These are phyloP conservation scores for Teratosphaeria viscida DNA, from an alignment of 2,329 filamentous ascomycete genomes.

Conservation along the genomic window DNA sequence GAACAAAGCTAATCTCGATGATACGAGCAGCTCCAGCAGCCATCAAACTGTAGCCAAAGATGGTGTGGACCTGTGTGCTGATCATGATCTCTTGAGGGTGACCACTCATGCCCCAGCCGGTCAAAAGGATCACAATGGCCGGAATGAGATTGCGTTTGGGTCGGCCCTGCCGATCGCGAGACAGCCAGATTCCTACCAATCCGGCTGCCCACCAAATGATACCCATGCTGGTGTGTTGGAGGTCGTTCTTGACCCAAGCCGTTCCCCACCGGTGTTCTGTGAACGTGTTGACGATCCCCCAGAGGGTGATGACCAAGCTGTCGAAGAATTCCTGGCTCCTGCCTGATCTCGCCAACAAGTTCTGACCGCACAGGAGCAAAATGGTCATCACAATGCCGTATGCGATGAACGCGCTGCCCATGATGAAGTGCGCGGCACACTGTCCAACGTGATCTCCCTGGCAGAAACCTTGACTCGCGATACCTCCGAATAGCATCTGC, in stretches of 20 bases:
- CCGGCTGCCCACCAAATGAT: slow-evolving; percentile 97
- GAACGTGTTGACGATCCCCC: slow-evolving; percentile 97
- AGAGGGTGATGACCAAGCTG: slow-evolving; percentile 77
- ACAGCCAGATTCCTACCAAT: slow-evolving; percentile 84
- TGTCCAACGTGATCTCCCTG: slow-evolving; percentile 84
- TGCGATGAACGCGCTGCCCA: slow-evolving; percentile 92
- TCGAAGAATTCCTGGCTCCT: slow-evolving; percentile 97
- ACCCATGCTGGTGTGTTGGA: slow-evolving; percentile 99
- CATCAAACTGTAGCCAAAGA: slow-evolving; percentile 96
- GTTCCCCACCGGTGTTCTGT: slow-evolving; percentile 92
- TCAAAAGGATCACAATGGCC: slow-evolving; percentile 79
- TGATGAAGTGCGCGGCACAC: slow-evolving; percentile 94
- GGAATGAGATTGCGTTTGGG: slow-evolving; percentile 91
- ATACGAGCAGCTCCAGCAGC: slow-evolving; percentile 72
- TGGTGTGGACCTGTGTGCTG: slow-evolving; percentile 75
- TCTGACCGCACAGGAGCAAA: slow-evolving; percentile 75
- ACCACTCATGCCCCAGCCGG: slow-evolving; percentile 89
- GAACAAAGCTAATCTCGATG: slow-evolving; percentile 81
- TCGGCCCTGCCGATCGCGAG: slow-evolving; percentile 66
- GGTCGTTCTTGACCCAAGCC: slow-evolving; percentile 82
- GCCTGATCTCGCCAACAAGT: slow-evolving; percentile 71
- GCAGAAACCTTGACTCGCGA: slow-evolving; percentile 86
- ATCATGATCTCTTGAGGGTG: slow-evolving; percentile 78
- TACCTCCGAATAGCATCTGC: slow-evolving; percentile 93
- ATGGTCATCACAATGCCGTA: slow-evolving; percentile 86